Conservation (phyloP, 106 monocot species). For the Apostasia ramifera region DNA sequence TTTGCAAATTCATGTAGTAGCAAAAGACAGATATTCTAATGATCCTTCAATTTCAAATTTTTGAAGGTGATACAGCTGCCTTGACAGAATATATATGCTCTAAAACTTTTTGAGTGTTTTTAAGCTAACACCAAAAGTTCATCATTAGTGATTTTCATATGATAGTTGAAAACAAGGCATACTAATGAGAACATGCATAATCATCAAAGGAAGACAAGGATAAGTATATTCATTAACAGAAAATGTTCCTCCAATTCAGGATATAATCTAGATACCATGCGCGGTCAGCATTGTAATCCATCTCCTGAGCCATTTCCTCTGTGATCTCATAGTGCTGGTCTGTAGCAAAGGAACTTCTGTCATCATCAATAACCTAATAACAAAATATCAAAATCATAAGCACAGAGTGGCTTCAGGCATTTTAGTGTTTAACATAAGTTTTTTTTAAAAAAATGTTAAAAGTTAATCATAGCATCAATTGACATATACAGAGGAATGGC, state of each 20-base stretch:
- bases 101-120: no score
- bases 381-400: conserved; percentile 5
- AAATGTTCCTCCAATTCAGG: background rate
- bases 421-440: background rate
- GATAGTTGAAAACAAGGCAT: background rate
- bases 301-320: conserved; percentile 74
- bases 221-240: no score
- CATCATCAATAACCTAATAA: conserved; percentile 40
- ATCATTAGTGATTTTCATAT: no score
- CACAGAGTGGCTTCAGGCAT: background rate
- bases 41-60: no score
- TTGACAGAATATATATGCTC: no score
- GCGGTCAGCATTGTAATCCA: conserved; percentile 93
- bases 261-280: conserved; percentile 56
- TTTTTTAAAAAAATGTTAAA: no score
- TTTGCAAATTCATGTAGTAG: no score
- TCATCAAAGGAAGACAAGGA: background rate
- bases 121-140: no score
- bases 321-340: conserved; percentile 55
- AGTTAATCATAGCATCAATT: background rate
- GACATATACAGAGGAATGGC: background rate
- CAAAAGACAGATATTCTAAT: no score
- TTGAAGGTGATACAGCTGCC: no score
- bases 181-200: background rate
- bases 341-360: conserved; percentile 18